These are phyloP conservation scores for Monosporascus sp. DNA, from an alignment of 2,329 filamentous ascomycete genomes.

Conservation along the genomic window DNA sequence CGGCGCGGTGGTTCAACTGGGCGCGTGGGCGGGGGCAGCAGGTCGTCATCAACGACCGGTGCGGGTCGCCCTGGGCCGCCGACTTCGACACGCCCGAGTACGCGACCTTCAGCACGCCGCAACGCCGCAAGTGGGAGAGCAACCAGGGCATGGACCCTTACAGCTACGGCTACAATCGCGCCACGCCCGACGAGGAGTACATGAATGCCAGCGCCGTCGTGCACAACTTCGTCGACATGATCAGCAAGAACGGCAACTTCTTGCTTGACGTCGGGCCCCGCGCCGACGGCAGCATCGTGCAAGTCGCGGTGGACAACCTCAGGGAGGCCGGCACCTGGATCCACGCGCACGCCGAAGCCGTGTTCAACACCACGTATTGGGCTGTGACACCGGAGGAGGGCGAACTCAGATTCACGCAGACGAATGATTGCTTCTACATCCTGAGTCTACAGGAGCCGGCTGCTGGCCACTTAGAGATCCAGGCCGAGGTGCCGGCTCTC, in stretches of 20 bases:
- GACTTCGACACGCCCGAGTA: constrained; percentile 60
- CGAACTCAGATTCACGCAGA: constrained; percentile 42
- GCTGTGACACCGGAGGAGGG: constrained; percentile 26
- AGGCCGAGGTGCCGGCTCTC: constrained; percentile 37
- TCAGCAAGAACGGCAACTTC: constrained; percentile 37
- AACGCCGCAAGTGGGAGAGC: constrained; percentile 53
- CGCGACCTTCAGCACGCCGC: constrained; percentile 40
- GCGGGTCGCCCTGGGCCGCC: constrained; percentile 43
- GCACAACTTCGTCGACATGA: constrained; percentile 27
- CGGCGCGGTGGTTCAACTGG: constrained; percentile 35
- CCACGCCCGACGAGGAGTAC: constrained; percentile 42
- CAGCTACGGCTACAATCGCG: constrained; percentile 54
- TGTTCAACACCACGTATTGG: constrained; percentile 51
- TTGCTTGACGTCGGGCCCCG: constrained; percentile 50
- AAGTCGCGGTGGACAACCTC: constrained; percentile 41
- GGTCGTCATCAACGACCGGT: constrained; percentile 51
- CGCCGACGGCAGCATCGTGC: constrained; percentile 49
- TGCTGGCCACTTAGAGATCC: constrained; percentile 29
- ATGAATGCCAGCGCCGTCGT: constrained; percentile 47
- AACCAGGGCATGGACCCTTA: constrained; percentile 56
- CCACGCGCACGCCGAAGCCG: constrained; percentile 43
- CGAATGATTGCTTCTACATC: constrained; percentile 45
- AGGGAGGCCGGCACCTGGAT: constrained; percentile 50
- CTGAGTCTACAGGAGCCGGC: constrained; percentile 32
- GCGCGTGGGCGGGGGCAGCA: constrained; percentile 35